phyloP scores from a whole-genome alignment of 495 filamentous ascomycete genomes.

The Pyronema omphalodes region DNA sequence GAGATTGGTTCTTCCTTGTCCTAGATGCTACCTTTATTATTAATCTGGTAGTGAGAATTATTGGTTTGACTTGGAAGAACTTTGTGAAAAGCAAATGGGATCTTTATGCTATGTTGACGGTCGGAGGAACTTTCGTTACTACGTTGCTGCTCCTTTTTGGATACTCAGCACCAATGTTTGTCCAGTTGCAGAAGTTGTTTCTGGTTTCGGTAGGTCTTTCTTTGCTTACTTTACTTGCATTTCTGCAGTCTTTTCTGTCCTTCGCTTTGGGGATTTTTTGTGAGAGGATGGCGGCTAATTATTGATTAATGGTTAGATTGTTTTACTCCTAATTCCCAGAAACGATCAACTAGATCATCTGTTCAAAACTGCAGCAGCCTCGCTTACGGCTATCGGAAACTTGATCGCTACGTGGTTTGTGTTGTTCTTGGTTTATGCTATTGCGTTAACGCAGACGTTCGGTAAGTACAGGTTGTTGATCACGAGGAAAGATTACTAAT shows the following conservation, averaged over 20 bases:
- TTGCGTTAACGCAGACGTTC: constrained; percentile 90
- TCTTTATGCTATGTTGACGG: constrained; percentile 64
- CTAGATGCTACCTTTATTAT: constrained; percentile 74
- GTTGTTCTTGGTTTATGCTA: constrained; percentile 87
- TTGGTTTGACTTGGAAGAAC: constrained; percentile 81
- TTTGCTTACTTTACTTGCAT: neutral
- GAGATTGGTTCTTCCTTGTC: constrained; percentile 56
- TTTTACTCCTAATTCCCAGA: constrained; percentile 80
- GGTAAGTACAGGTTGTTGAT: constrained; percentile 28
- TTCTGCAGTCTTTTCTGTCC: no score
- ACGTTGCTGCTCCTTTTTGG: constrained; percentile 50
- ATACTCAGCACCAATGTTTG: constrained; percentile 38
- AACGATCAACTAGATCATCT: constrained; percentile 97
- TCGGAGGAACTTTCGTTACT: constrained; percentile 66
- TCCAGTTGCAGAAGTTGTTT: constrained; percentile 79
- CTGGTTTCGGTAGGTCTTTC: constrained; percentile 42
- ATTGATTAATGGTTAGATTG: constrained; percentile 31
- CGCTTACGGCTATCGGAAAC: constrained; percentile 76
- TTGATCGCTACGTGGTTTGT: constrained; percentile 93
- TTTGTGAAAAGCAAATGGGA: constrained; percentile 95
- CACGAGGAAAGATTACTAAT: neutral
- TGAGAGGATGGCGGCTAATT: no score
- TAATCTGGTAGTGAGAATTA: constrained; percentile 68
- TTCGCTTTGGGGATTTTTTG: no score
- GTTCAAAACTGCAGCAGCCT: constrained; percentile 96